Evolutionary conservation across 1,139 yeast species (phyloP).

Genomic region (Candida pseudoviswanathii): DNA sequence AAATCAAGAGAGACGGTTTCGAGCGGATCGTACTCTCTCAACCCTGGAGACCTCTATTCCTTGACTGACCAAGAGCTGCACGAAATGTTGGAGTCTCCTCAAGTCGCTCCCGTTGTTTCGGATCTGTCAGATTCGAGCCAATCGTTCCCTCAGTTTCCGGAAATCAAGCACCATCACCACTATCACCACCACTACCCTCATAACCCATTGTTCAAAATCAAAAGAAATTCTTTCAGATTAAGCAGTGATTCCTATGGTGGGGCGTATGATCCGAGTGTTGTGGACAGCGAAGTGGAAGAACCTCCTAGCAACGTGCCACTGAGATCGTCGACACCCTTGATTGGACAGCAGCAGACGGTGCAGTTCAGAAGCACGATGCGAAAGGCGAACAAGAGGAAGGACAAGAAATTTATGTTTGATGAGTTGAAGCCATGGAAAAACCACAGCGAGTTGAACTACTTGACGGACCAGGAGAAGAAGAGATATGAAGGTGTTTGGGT

Average conservation of each 20-base stretch:
- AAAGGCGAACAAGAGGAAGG: conserved; percentile 47
- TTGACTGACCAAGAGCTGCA: conserved; percentile 16
- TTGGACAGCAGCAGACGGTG: conserved; percentile 27
- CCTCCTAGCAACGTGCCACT: conserved; percentile 12
- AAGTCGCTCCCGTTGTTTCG: neutral
- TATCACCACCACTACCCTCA: conserved; percentile 6
- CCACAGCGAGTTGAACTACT: conserved; percentile 61
- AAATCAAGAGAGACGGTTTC: conserved; percentile 14
- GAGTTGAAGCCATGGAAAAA: conserved; percentile 97
- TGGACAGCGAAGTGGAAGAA: conserved; percentile 16
- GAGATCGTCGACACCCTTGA: conserved; percentile 18
- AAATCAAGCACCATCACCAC: conserved; percentile 16
- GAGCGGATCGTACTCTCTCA: conserved; percentile 19
- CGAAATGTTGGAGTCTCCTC: conserved; percentile 9
- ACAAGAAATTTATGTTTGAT: conserved; percentile 58
- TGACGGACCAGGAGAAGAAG: conserved; percentile 76
- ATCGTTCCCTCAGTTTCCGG: conserved; percentile 34
- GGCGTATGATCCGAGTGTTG: conserved; percentile 19
- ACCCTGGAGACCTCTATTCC: conserved; percentile 13
- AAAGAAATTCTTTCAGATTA: conserved; percentile 15
- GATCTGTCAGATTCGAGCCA: neutral
- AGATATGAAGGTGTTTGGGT: conserved; percentile 95
- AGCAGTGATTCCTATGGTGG: conserved; percentile 20
- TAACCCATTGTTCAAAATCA: conserved; percentile 18
- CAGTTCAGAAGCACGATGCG: conserved; percentile 71